Evolutionary conservation across 192 early-diverging fungal genomes (phyloP).

Genomic region (Entomortierella chlamydospora): DNA sequence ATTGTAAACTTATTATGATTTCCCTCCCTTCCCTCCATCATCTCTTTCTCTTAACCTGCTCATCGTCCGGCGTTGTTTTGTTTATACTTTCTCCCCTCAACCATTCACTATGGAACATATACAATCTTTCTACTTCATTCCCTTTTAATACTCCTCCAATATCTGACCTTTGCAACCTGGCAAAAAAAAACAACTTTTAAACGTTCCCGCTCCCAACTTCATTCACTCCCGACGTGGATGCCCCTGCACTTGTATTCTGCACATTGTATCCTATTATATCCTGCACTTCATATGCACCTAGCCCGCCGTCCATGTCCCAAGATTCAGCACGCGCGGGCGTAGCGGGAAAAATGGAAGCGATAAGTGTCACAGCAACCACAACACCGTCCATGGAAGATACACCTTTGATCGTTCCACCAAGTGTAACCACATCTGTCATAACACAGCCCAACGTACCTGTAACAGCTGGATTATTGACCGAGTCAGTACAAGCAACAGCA

Average conservation of each 20-base stretch:
- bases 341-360: background rate
- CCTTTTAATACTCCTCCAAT: too few relatives aligned
- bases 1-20: background rate
- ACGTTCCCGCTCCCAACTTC: background rate
- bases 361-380: background rate
- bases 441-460: background rate
- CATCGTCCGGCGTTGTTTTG: background rate
- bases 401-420: background rate
- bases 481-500: background rate
- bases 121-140: background rate
- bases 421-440: background rate
- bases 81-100: background rate
- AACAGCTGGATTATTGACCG: background rate
- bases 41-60: slow-evolving; percentile 2
- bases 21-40: background rate
- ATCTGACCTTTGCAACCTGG: too few relatives aligned
- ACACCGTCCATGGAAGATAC: background rate
- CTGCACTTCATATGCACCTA: slow-evolving; percentile 14
- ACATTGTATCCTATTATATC: slow-evolving; percentile 2
- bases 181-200: too few relatives aligned
- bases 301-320: background rate
- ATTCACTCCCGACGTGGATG: background rate
- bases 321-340: slow-evolving; percentile 2
- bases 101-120: too few relatives aligned
- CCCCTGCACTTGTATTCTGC: slow-evolving; percentile 21